Base-by-base conservation (phyloP, 345 rosid species). In the Arabis alpina region DNA sequence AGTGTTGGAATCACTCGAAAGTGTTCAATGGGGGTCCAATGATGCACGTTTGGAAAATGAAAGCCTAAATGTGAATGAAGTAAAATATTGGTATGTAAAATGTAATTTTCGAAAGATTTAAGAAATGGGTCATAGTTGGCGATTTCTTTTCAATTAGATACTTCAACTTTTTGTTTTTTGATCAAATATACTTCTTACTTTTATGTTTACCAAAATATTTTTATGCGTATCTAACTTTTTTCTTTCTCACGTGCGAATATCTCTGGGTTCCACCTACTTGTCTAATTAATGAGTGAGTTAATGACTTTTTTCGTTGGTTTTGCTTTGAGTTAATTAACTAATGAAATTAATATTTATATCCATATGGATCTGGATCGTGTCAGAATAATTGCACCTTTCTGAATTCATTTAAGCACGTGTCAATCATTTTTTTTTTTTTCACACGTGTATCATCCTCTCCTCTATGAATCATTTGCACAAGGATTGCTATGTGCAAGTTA, bases 121-220 rank as follows among this genome's bases (percentile, higher is more conserved):
- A 6, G 13, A 15, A 55, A 27, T 37, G 64, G 67, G 61, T 66
- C 77, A 65, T 73, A 40, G 77, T 66, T 73, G 72, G 32, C 77
- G 41, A 66, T 67, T 68, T 16, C 37, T 9, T 37, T 55, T 47
- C 10, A 14, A 19, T 23, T 4, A 28, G 2, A 66, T 40, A 25
- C 53, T 15, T 27, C 7, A 15, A 45, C 52, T 3, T 4, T 47
- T 16, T 36, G 10, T 36, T 36, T 36, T 36, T 8, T 8, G 40
- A 7, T 36, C 39, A 36, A 36, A 34, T 2, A 36, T 36, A 7
- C 39, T 36, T 36, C 39, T 1, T 47, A 14, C 10, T 47, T 47
- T 48, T 73, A 43, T 47, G 44, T 48, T 39, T 54, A 45, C 68
- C 39, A 51, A 3, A 12, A 16, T 70, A 16, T 45, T 44, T 16